phyloP scores from a whole-genome alignment of 176 grass and related monocot species.

The Carex pumila region DNA sequence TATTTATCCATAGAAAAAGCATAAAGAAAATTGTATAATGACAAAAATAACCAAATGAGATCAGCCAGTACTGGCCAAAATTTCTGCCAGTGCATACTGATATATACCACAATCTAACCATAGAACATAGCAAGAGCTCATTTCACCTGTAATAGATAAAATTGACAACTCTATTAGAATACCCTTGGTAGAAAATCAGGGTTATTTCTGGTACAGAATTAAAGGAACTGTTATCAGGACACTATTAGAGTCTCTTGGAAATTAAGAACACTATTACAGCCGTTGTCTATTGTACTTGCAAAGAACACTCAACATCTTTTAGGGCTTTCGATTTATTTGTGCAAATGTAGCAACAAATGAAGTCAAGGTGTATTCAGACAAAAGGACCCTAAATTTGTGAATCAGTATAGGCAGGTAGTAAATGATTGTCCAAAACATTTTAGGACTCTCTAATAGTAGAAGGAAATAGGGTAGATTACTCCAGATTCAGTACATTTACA shows the following conservation, averaged over 20 bases:
- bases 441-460: no score
- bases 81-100: not conserved
- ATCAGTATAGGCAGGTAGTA: not conserved
- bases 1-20: no score
- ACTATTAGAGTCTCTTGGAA: not conserved
- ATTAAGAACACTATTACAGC: not conserved
- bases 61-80: not conserved
- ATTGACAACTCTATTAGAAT: slow-evolving; percentile 68
- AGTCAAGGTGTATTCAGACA: not conserved
- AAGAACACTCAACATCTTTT: not conserved
- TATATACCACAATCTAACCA: not conserved
- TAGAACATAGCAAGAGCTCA: not conserved
- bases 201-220: slow-evolving; percentile 17
- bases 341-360: not conserved
- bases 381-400: not conserved
- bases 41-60: no score
- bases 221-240: not conserved
- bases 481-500: not conserved
- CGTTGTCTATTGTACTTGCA: not conserved
- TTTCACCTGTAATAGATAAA: slow-evolving; percentile 48
- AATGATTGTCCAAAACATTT: not conserved
- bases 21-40: no score
- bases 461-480: no score
- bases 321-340: not conserved
- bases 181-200: no score